These are phyloP conservation scores for Phytophthora parvispora DNA, from an alignment of 352 stramenopile species.

Conservation along the genomic window DNA sequence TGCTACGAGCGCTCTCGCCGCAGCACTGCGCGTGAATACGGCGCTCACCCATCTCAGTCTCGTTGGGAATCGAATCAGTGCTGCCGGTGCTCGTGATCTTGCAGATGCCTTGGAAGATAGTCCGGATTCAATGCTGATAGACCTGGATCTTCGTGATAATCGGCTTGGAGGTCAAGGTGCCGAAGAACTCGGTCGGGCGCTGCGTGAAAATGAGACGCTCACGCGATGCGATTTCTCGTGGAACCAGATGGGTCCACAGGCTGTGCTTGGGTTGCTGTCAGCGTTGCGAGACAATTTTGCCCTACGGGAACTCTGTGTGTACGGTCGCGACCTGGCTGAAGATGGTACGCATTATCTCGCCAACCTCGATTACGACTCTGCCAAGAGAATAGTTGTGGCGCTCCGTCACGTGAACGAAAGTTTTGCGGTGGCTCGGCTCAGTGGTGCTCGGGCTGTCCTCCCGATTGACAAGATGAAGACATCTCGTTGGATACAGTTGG, in stretches of 20 bases:
- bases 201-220: conserved; percentile 82
- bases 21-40: conserved; percentile 65
- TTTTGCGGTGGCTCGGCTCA: conserved; percentile 57
- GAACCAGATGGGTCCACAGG: conserved; percentile 64
- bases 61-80: conserved; percentile 58
- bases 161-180: conserved; percentile 56
- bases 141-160: conserved; percentile 71
- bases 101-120: conserved; percentile 68
- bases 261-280: conserved; percentile 51
- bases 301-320: conserved; percentile 56
- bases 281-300: conserved; percentile 70
- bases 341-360: conserved; percentile 48
- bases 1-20: conserved; percentile 64
- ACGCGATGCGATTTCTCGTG: conserved; percentile 70
- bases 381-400: conserved; percentile 52
- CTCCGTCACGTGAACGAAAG: conserved; percentile 63
- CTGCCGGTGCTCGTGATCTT: conserved; percentile 56
- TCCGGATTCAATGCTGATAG: conserved; percentile 67
- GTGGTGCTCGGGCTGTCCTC: conserved; percentile 47
- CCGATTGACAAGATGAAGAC: conserved; percentile 71
- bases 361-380: conserved; percentile 70
- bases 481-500: conserved; percentile 68
- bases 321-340: conserved; percentile 61
- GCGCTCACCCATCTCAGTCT: conserved; percentile 70
- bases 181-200: conserved; percentile 43